A percentile compares a stretch with the other conserved stretches of the same genome.
These are phyloP conservation scores for Glycine latifolia DNA, from an alignment of 306 rosid genomes.

Conservation along the genomic window DNA sequence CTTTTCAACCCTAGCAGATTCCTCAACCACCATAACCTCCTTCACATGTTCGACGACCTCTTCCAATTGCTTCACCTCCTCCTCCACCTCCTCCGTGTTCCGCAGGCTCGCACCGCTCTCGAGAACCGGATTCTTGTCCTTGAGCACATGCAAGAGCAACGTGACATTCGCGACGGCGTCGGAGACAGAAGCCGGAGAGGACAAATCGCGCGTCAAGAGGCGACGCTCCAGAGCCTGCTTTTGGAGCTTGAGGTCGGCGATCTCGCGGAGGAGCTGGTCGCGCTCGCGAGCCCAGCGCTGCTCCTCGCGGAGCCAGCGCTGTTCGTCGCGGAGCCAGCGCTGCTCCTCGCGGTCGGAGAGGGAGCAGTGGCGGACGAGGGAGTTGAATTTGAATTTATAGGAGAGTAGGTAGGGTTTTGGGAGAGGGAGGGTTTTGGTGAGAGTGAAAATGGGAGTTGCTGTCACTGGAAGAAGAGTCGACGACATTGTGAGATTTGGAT, in stretches of 20 bases:
- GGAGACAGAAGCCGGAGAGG: slow-evolving; percentile 51
- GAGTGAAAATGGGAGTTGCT: background rate
- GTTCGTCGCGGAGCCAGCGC: slow-evolving; percentile 91
- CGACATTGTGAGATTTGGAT: slow-evolving; percentile 32
- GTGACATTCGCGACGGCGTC: slow-evolving; percentile 59
- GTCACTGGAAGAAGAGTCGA: slow-evolving; percentile 20
- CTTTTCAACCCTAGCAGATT: slow-evolving; percentile 45
- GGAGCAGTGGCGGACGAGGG: slow-evolving; percentile 51
- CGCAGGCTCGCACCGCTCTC: slow-evolving; percentile 59
- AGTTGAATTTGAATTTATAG: slow-evolving; percentile 43
- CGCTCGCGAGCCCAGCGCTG: slow-evolving; percentile 79
- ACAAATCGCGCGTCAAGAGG: slow-evolving; percentile 43
- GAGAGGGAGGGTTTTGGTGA: slow-evolving; percentile 32
- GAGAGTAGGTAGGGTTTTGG: slow-evolving; percentile 28
- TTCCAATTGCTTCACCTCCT: slow-evolving; percentile 17
- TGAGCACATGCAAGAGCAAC: slow-evolving; percentile 64
- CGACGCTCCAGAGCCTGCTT: slow-evolving; percentile 65
- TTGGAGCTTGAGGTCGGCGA: slow-evolving; percentile 69
- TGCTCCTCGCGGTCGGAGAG: slow-evolving; percentile 59
- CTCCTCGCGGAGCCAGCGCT: slow-evolving; percentile 87
- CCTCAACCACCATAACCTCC: slow-evolving; percentile 60
- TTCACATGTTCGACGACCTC: slow-evolving; percentile 47
- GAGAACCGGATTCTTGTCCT: slow-evolving; percentile 69
- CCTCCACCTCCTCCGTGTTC: slow-evolving; percentile 49
- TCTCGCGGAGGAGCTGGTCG: slow-evolving; percentile 69